Conservation (phyloP, 1,139 yeast species). For the Saccharomycopsis hybrid region DNA sequence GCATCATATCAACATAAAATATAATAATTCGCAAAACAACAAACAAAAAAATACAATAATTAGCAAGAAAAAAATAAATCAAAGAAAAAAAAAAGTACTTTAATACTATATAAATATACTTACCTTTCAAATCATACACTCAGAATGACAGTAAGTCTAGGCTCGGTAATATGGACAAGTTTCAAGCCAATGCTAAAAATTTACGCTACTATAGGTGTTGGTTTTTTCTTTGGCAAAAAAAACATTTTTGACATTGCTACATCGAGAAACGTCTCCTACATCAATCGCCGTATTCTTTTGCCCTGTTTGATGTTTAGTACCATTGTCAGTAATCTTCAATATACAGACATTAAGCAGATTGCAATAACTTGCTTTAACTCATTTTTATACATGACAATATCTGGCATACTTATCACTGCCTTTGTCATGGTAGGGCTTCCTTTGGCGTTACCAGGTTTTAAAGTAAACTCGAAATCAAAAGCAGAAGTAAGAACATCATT, state of each 20-base stretch:
- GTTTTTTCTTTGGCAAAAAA: slow-evolving; percentile 17
- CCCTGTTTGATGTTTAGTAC: slow-evolving; percentile 18
- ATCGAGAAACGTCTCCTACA: slow-evolving; percentile 17
- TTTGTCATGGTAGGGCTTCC: background rate
- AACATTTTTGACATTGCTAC: slow-evolving; percentile 18
- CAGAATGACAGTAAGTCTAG: slow-evolving; percentile 6
- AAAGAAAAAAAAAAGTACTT: too few species aligned
- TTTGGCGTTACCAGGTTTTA: background rate
- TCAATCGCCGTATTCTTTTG: slow-evolving; percentile 13
- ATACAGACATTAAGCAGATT: slow-evolving; percentile 18
- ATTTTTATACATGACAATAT: slow-evolving; percentile 27
- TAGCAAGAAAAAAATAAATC: too few species aligned
- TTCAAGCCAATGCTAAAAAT: slow-evolving; percentile 20
- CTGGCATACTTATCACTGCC: slow-evolving; percentile 24
- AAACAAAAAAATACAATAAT: too few species aligned
- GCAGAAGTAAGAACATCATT: too few species aligned
- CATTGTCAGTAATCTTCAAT: slow-evolving; percentile 14
- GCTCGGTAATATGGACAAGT: slow-evolving; percentile 15
- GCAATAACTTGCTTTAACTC: slow-evolving; percentile 23
- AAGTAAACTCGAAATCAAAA: too few species aligned
- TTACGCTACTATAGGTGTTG: slow-evolving; percentile 11
- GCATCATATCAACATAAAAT: too few species aligned
- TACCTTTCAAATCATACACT: too few species aligned
- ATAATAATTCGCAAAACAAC: too few species aligned
- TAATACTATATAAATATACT: too few species aligned